Conservation (phyloP, 176 grass and related monocot species). For the Oryza rufipogon region DNA sequence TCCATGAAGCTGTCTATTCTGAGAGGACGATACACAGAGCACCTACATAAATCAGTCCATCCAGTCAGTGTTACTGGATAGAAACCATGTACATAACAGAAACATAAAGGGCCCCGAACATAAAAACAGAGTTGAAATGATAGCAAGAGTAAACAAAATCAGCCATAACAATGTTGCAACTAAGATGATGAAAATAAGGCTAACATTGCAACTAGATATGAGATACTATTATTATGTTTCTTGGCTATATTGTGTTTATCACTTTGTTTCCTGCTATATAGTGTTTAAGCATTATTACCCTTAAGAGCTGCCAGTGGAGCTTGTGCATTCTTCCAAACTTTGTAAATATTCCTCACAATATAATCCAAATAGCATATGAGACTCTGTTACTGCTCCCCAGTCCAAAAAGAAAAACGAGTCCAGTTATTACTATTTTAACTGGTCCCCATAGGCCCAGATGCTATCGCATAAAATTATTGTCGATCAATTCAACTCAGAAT, state of each 20-base stretch:
- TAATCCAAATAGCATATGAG: not conserved
- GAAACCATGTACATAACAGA: not conserved
- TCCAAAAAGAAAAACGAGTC: not conserved
- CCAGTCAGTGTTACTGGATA: slow-evolving; percentile 32
- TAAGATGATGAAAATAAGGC: slow-evolving; percentile 15
- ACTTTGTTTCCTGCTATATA: too few relatives aligned
- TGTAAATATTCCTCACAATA: not conserved
- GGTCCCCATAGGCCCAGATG: too few relatives aligned
- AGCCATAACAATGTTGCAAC: slow-evolving; percentile 29
- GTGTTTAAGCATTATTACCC: not conserved
- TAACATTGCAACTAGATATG: not conserved
- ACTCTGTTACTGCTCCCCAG: not conserved
- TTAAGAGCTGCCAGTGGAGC: not conserved
- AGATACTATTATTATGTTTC: not conserved
- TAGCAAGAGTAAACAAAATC: slow-evolving; percentile 16
- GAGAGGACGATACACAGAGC: slow-evolving; percentile 62
- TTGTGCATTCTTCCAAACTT: not conserved
- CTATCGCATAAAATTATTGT: too few relatives aligned
- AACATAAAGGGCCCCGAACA: not conserved
- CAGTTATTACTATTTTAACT: too few relatives aligned
- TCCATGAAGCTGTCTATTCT: slow-evolving; percentile 39
- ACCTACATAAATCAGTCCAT: slow-evolving; percentile 58
- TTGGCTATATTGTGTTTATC: not conserved
- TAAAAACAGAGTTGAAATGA: not conserved
- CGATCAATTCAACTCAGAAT: too few relatives aligned